Evolutionary conservation across 1,284 basidiomycete genomes (phyloP).

Genomic region (Ganoderma boninense): DNA sequence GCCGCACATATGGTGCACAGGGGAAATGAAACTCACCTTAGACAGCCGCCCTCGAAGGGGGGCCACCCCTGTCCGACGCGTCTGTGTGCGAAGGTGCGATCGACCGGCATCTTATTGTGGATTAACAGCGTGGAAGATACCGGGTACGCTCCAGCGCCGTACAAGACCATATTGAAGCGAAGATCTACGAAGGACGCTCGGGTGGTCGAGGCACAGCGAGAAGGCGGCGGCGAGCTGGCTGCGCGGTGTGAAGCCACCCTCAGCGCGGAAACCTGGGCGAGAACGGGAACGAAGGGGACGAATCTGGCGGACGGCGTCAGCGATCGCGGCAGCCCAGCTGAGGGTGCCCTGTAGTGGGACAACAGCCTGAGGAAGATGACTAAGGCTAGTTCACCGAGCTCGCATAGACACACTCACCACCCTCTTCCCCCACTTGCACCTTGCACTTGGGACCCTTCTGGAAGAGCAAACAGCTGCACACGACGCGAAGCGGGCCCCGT

Average conservation of each 20-base stretch:
- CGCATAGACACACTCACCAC: slow-evolving; percentile 5
- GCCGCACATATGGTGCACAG: not conserved
- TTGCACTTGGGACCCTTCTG: slow-evolving; percentile 20
- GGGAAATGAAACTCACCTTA: slow-evolving; percentile 12
- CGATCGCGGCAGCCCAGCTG: slow-evolving; percentile 17
- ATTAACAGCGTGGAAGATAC: not conserved
- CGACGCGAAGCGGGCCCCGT: slow-evolving; percentile 20
- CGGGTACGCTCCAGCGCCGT: not conserved
- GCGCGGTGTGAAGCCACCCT: slow-evolving; percentile 5
- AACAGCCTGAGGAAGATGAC: slow-evolving; percentile 2
- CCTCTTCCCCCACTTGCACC: slow-evolving; percentile 5
- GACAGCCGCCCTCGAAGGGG: slow-evolving; percentile 5
- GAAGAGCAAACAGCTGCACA: slow-evolving; percentile 30
- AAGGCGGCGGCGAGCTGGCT: slow-evolving; percentile 18
- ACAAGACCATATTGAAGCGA: not conserved
- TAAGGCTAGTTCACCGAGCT: slow-evolving; percentile 3
- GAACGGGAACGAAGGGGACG: slow-evolving; percentile 8
- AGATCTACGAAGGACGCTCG: not conserved
- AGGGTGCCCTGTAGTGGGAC: slow-evolving; percentile 9
- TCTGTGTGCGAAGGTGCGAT: slow-evolving; percentile 5
- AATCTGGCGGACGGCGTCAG: slow-evolving; percentile 17
- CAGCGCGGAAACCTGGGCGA: slow-evolving; percentile 13
- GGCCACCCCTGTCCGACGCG: slow-evolving; percentile 2
- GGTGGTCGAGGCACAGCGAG: slow-evolving; percentile 17
- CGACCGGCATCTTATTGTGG: not conserved